A percentile compares a stretch with the other conserved stretches of the same genome.
Conservation (phyloP, 2,329 filamentous ascomycete species). For the Cordyceps fumosorosea region DNA sequence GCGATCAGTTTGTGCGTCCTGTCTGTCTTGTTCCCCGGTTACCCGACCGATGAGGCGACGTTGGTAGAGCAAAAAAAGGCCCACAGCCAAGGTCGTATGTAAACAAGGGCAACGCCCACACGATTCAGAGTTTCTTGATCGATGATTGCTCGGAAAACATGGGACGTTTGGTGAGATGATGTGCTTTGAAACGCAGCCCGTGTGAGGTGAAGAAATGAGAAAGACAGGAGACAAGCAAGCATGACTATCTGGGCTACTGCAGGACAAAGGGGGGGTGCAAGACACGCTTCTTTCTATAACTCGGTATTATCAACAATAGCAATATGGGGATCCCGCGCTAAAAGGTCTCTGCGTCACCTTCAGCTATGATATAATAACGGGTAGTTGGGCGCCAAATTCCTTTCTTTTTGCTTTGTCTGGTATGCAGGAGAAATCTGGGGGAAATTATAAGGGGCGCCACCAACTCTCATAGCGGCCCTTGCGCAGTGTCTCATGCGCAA, state of each 20-base stretch:
- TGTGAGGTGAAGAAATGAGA: not conserved
- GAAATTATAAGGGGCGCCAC: slow-evolving; percentile 5
- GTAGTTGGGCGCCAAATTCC: not conserved
- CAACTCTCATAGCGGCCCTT: not conserved
- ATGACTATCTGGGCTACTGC: not conserved
- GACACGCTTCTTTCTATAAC: not conserved
- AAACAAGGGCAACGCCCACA: not conserved
- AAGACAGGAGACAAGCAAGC: not conserved
- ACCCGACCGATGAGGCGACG: not conserved
- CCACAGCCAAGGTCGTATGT: not conserved
- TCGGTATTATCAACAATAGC: too few species aligned
- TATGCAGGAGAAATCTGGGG: slow-evolving; percentile 1
- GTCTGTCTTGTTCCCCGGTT: not conserved
- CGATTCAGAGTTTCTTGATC: not conserved
- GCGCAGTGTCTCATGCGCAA: not conserved
- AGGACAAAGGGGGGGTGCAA: not conserved
- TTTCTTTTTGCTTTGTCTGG: slow-evolving; percentile 6
- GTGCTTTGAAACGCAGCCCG: not conserved
- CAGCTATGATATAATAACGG: not conserved
- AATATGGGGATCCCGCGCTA: not conserved
- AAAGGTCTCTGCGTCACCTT: not conserved
- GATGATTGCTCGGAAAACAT: not conserved
- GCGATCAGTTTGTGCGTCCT: not conserved
- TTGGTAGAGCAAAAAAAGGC: not conserved
- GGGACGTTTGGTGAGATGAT: not conserved